Evolutionary conservation across 78 protist species (phyloP).

Genomic region (Bodo saltans): DNA sequence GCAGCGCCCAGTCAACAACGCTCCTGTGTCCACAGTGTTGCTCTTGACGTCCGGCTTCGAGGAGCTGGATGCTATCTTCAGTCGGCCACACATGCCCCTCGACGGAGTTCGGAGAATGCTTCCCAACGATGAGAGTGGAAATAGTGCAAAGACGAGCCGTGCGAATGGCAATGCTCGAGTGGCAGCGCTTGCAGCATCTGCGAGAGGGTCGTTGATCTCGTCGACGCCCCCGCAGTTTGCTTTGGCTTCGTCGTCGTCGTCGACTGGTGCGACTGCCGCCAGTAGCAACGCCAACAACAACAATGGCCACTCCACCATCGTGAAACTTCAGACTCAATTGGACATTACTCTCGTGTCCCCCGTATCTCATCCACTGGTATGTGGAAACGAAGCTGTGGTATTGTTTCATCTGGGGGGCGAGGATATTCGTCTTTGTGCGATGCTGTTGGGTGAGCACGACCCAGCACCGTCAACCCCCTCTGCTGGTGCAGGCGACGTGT

Average conservation of each 20-base stretch:
- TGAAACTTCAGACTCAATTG: background rate
- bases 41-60: background rate
- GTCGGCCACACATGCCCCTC: background rate
- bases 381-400: no score
- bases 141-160: background rate
- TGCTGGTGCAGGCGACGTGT: background rate
- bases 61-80: background rate
- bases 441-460: background rate
- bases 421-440: no score
- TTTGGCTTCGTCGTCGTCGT: no score
- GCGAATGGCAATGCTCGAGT: no score
- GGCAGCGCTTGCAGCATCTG: no score
- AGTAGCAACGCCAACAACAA: background rate
- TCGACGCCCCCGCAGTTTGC: no score
- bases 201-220: no score
- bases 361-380: no score
- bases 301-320: background rate
- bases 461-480: background rate
- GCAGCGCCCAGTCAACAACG: background rate
- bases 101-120: background rate
- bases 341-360: background rate
- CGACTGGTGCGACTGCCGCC: no score
- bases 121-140: background rate
- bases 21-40: background rate
- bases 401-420: no score